Percentiles rank a stretch among this genome's conserved stretches.
phyloP scores from a whole-genome alignment of 2,329 filamentous ascomycete genomes.

The Phoma sp. region DNA sequence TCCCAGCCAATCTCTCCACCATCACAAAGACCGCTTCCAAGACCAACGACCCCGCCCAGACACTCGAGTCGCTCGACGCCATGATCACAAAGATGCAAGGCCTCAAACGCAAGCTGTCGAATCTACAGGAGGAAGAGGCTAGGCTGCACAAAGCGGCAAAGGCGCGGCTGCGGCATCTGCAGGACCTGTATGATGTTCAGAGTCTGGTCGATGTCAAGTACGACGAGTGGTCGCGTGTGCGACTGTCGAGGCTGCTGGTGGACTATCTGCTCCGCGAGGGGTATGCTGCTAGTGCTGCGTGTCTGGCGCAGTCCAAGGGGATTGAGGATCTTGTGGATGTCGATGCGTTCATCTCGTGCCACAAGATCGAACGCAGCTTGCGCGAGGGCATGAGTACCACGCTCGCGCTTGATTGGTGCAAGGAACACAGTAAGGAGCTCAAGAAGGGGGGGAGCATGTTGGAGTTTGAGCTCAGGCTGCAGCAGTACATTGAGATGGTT shows the following conservation, averaged over 20 bases:
- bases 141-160: conserved; percentile 75
- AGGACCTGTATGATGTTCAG: conserved; percentile 78
- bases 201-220: conserved; percentile 91
- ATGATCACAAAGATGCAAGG: conserved; percentile 86
- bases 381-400: conserved; percentile 68
- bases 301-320: conserved; percentile 74
- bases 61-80: conserved; percentile 79
- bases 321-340: conserved; percentile 87
- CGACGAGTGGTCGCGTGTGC: conserved; percentile 82
- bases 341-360: conserved; percentile 83
- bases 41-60: conserved; percentile 40
- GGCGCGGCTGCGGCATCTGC: conserved; percentile 79
- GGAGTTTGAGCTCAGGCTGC: conserved; percentile 90
- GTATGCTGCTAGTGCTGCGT: conserved; percentile 76
- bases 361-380: conserved; percentile 76
- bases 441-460: conserved; percentile 87
- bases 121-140: conserved; percentile 78
- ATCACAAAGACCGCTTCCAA: conserved; percentile 68
- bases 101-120: conserved; percentile 84
- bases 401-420: conserved; percentile 88
- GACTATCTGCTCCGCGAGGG: conserved; percentile 89
- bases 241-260: conserved; percentile 85
- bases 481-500: conserved; percentile 93
- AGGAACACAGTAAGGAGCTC: conserved; percentile 89
- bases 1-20: conserved; percentile 64